Evolutionary conservation across 768 basidiomycete species (phyloP), one percentile per base, ranked within the genome.

Genomic region (Tephrocybe sp.): DNA sequence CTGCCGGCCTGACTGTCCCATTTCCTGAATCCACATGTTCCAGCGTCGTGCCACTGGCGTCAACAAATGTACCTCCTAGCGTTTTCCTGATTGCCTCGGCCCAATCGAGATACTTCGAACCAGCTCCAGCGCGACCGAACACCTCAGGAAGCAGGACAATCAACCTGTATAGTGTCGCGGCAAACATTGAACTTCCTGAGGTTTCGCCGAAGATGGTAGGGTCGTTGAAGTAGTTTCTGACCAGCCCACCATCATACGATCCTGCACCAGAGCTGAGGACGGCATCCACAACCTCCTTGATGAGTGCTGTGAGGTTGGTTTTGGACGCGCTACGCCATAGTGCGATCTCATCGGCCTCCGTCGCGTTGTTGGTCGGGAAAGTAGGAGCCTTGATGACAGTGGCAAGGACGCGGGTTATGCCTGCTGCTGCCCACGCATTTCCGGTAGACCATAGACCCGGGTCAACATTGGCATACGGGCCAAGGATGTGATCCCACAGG

Each of bases 401-500:
- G 6, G 73, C 72, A 5, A 78, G 61, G 5, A 89, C 82, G 5
- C 86, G 75, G 21, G 81, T 65, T 74, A 84, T 83, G 1, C 87
- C 87, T 1, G 78, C 79, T 1, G 84, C 84, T 0, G 85, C 86
- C 88, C 88, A 89, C 0, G 71, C 85, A 54, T 89, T 89, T 2
- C 82, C 81, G 34, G 76, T 77, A 0, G 73, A 71, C 77, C 77
- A 79, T 1, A 76, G 50, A 3, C 76, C 75, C 0, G 64, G 55
- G 42, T 78, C 77, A n/a, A 47, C 27, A 37, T 54, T 61, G 18
- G 58, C 46, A 15, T 37, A 37, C 5, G 74, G 73, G 1, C 76
- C 76, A 18, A 70, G 52, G 32, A 78, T 77, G 49, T 68, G 65
- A 2, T 52, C 49, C 67, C 64, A 65, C 0, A 60, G 41, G 5